These are phyloP conservation scores for Fonsecaea erecta DNA, from an alignment of 2,329 filamentous ascomycete genomes.

Conservation along the genomic window DNA sequence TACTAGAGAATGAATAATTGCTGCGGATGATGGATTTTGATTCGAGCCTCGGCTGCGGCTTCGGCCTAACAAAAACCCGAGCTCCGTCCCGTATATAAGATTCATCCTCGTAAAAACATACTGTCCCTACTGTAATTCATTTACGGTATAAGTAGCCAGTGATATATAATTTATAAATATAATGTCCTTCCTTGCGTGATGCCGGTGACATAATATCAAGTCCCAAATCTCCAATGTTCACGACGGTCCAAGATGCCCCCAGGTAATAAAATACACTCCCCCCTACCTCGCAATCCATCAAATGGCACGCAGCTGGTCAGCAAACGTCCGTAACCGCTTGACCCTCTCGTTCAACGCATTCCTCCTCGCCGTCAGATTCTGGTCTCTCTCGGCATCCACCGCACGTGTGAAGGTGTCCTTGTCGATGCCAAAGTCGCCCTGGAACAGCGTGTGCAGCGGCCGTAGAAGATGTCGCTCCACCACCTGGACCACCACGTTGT, in stretches of 20 bases:
- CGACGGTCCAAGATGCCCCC: background rate
- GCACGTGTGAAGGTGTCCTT: slow-evolving; percentile 11
- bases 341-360: slow-evolving; percentile 14
- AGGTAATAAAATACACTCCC: background rate
- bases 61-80: background rate
- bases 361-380: slow-evolving; percentile 5
- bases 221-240: background rate
- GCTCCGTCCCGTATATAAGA: background rate
- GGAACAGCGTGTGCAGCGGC: slow-evolving; percentile 13
- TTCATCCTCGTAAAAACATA: background rate
- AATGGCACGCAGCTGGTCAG: slow-evolving; percentile 6
- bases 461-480: slow-evolving; percentile 15
- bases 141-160: background rate
- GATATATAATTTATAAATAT: background rate
- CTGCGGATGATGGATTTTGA: background rate
- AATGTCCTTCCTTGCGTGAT: background rate
- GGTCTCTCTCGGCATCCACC: slow-evolving; percentile 17
- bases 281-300: background rate
- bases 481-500: slow-evolving; percentile 19
- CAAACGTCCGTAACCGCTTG: slow-evolving; percentile 9
- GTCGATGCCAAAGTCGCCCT: slow-evolving; percentile 14
- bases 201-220: background rate
- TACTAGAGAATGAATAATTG: too few species aligned
- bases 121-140: background rate
- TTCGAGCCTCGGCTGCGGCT: background rate